These are phyloP conservation scores for Micractinium sp. DNA, from an alignment of 139 green algal species.

Conservation along the genomic window DNA sequence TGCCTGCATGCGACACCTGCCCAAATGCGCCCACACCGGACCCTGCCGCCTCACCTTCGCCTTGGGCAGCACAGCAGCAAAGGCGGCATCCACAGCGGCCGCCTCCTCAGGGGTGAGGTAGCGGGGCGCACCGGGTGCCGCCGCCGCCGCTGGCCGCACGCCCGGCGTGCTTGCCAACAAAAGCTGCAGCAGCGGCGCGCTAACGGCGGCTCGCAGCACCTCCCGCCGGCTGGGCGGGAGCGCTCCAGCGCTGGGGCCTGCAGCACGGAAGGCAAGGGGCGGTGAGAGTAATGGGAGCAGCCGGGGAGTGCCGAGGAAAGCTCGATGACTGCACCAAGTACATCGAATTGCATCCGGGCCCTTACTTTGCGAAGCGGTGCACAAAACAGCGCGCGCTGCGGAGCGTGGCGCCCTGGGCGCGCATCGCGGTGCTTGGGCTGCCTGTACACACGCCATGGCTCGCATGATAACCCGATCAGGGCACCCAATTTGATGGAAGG, in stretches of 20 bases:
- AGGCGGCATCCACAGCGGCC: slow-evolving; percentile 23
- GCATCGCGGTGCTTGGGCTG: no score
- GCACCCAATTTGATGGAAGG: no score
- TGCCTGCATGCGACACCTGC: neutral
- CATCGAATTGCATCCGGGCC: no score
- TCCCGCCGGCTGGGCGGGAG: neutral
- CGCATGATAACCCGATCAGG: no score
- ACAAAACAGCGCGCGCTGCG: no score
- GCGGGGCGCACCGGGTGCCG: neutral
- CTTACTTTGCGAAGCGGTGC: no score
- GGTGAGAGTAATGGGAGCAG: neutral
- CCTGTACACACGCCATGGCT: no score
- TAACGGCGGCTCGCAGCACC: neutral
- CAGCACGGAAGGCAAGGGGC: neutral
- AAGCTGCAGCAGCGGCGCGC: slow-evolving; percentile 2
- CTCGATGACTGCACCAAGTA: no score
- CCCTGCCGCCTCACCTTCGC: neutral
- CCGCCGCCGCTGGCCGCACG: neutral
- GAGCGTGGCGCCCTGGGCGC: no score
- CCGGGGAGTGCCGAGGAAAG: neutral
- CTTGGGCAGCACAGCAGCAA: neutral
- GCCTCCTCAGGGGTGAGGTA: slow-evolving; percentile 32
- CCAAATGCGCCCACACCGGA: no score
- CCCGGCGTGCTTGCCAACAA: neutral
- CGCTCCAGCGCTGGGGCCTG: neutral